Conservation (phyloP, 2,329 filamentous ascomycete species). For the Nemania diffusa region DNA sequence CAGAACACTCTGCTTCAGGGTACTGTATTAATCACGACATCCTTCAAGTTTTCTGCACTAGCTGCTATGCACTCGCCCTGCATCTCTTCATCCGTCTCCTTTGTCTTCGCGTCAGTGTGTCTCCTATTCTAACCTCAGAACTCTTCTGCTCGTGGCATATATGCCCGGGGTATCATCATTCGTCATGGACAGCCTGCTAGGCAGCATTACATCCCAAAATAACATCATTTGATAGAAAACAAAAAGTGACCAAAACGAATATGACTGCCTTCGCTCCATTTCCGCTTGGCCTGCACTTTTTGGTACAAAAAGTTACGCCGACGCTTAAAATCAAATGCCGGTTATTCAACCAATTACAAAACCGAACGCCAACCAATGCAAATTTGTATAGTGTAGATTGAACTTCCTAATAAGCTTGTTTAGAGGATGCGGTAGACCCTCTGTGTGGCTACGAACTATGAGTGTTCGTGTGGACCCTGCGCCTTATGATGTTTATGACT, state of each 20-base stretch:
- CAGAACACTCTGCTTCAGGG: slow-evolving; percentile 4
- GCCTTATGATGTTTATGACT: slow-evolving; percentile 15
- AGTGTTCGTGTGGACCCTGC: background rate
- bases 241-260: background rate
- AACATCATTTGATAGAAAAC: slow-evolving; percentile 3
- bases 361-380: slow-evolving; percentile 25
- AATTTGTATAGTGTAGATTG: background rate
- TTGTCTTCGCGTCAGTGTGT: background rate
- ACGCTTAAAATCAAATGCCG: slow-evolving; percentile 16
- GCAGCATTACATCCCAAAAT: background rate
- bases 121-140: background rate
- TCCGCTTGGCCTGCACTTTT: background rate
- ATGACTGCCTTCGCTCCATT: background rate
- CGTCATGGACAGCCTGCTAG: slow-evolving; percentile 7
- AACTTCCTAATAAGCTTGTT: slow-evolving; percentile 7
- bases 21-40: background rate
- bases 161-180: slow-evolving; percentile 33
- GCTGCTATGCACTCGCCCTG: background rate
- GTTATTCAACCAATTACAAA: slow-evolving; percentile 10
- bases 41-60: background rate
- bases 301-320: slow-evolving; percentile 1
- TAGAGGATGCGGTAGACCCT: background rate
- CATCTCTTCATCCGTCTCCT: background rate
- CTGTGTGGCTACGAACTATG: background rate
- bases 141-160: background rate